phyloP scores from a whole-genome alignment of 768 basidiomycete genomes.

The Paxillus involutus region DNA sequence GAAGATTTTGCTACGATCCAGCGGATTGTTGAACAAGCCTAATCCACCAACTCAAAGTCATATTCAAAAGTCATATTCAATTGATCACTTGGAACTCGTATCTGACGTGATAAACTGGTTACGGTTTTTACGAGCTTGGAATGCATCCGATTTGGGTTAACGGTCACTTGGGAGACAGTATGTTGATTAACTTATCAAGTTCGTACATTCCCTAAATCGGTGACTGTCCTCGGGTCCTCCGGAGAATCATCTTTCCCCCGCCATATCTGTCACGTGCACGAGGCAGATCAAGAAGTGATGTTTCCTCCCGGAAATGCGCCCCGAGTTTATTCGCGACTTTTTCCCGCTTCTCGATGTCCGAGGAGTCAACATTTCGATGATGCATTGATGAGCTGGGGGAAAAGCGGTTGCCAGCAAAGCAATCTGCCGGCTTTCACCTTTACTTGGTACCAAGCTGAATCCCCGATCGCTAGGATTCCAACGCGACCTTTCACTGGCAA shows the following conservation, averaged over 20 bases:
- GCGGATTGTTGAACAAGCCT: slow-evolving; percentile 9
- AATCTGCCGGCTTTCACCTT: not conserved
- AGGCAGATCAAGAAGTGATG: slow-evolving; percentile 15
- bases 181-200: not conserved
- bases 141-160: slow-evolving; percentile 5
- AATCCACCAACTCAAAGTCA: slow-evolving; percentile 10
- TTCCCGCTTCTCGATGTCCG: slow-evolving; percentile 23
- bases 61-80: too few species aligned
- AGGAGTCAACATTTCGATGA: slow-evolving; percentile 23
- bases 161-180: not conserved
- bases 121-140: not conserved
- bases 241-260: slow-evolving; percentile 17
- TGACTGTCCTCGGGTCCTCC: slow-evolving; percentile 14
- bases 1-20: slow-evolving; percentile 16
- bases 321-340: not conserved
- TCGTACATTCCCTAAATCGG: slow-evolving; percentile 10
- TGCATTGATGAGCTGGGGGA: slow-evolving; percentile 7
- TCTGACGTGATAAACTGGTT: not conserved
- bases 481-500: too few species aligned
- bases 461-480: slow-evolving; percentile 7
- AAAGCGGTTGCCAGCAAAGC: slow-evolving; percentile 8
- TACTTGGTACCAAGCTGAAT: not conserved
- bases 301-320: slow-evolving; percentile 10
- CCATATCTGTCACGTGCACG: slow-evolving; percentile 17
- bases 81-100: not conserved